phyloP scores from a whole-genome alignment of 352 stramenopile species.

The Phytophthora hibernalis region DNA sequence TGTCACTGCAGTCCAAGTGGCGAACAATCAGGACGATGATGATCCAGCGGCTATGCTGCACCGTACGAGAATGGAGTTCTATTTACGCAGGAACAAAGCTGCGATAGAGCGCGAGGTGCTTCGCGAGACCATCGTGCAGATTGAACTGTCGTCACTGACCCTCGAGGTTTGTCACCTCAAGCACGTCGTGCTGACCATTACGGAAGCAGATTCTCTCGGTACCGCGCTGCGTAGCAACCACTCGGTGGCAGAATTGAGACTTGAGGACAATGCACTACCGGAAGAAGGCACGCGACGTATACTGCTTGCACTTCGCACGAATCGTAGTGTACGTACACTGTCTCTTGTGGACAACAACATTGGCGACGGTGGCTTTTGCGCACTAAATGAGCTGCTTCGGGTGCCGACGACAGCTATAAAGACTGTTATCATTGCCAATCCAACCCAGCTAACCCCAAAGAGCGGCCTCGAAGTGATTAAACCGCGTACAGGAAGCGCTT shows the following conservation, averaged over 20 bases:
- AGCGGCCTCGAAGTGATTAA: constrained; percentile 34
- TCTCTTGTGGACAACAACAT: constrained; percentile 47
- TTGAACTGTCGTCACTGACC: constrained; percentile 31
- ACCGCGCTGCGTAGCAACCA: constrained; percentile 34
- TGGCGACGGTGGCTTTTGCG: constrained; percentile 43
- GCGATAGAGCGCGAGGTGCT: constrained; percentile 20
- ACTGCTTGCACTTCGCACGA: constrained; percentile 32
- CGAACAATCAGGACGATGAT: constrained; percentile 45
- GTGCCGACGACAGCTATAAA: constrained; percentile 27
- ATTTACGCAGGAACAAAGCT: constrained; percentile 38
- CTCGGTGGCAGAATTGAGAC: constrained; percentile 40
- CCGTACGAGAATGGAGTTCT: constrained; percentile 46
- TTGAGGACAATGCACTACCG: constrained; percentile 53
- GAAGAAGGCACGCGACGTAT: constrained; percentile 42
- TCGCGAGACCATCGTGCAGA: constrained; percentile 18
- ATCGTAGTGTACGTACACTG: constrained; percentile 33
- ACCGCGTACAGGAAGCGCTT: constrained; percentile 26
- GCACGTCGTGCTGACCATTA: constrained; percentile 46
- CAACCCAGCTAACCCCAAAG: constrained; percentile 32
- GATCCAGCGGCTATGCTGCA: constrained; percentile 30
- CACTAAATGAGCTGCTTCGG: constrained; percentile 39
- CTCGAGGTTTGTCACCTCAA: constrained; percentile 44
- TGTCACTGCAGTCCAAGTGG: constrained; percentile 38
- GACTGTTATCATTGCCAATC: constrained; percentile 37
- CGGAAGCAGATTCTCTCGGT: constrained; percentile 41